These are phyloP conservation scores for Pseudogymnoascus sp. DNA, from an alignment of 2,329 filamentous ascomycete species.

Conservation along the genomic window DNA sequence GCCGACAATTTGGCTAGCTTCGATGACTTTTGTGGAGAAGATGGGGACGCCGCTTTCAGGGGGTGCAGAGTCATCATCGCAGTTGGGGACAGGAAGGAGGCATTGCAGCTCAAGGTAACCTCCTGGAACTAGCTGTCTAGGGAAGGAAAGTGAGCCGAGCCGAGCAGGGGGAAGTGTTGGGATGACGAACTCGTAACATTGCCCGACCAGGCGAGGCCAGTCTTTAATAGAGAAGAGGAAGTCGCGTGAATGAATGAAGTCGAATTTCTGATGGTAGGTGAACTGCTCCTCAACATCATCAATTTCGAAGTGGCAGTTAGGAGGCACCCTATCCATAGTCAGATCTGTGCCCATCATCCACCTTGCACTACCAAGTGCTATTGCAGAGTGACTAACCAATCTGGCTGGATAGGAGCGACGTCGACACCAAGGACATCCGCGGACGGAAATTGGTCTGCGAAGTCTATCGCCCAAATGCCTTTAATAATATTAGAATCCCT, in stretches of 20 bases:
- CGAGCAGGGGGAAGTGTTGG: neutral
- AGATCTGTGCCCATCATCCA: neutral
- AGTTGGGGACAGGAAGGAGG: neutral
- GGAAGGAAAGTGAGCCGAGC: neutral
- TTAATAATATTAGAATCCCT: conserved; percentile 27
- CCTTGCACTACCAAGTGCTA: neutral
- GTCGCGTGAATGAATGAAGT: conserved; percentile 42
- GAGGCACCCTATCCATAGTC: conserved; percentile 26
- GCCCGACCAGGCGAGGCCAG: conserved; percentile 9
- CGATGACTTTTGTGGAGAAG: conserved; percentile 31
- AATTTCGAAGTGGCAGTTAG: conserved; percentile 43
- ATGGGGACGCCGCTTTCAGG: neutral
- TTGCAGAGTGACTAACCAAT: neutral
- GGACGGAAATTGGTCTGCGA: conserved; percentile 11
- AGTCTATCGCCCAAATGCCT: neutral
- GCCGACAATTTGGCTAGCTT: conserved; percentile 20
- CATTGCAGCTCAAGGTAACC: conserved; percentile 12
- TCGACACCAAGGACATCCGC: conserved; percentile 12
- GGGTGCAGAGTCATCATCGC: conserved; percentile 9
- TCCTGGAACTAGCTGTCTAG: conserved; percentile 10
- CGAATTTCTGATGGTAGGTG: conserved; percentile 38
- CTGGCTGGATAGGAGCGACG: conserved; percentile 11
- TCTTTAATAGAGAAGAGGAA: conserved; percentile 25
- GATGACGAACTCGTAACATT: conserved; percentile 8
- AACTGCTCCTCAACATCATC: conserved; percentile 44